Conservation (phyloP, 2,329 filamentous ascomycete genomes). For the Hymenoscyphus fraxineus region DNA sequence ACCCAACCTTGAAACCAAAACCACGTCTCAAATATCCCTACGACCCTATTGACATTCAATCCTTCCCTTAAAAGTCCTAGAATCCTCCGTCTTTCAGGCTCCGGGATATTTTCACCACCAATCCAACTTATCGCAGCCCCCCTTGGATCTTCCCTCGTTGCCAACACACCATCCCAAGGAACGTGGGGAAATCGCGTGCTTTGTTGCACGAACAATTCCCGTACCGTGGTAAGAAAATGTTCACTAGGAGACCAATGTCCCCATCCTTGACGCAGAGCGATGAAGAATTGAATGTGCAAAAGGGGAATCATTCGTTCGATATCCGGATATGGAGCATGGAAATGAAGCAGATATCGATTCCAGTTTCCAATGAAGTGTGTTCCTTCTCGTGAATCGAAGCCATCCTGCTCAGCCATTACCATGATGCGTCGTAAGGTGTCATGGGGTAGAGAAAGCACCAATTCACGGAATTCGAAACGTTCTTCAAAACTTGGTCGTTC, state of each 20-base stretch:
- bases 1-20: background rate
- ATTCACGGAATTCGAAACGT: background rate
- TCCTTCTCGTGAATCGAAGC: background rate
- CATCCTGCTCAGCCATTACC: background rate
- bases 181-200: background rate
- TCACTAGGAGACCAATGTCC: slow-evolving; percentile 6
- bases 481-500: background rate
- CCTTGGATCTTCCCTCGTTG: background rate
- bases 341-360: background rate
- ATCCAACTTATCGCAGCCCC: background rate
- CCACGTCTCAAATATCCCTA: slow-evolving; percentile 5
- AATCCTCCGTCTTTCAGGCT: background rate
- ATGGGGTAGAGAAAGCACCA: background rate
- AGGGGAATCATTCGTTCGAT: background rate
- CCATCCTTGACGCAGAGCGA: slow-evolving; percentile 10
- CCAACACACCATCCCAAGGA: background rate
- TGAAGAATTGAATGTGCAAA: background rate
- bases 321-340: background rate
- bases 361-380: background rate
- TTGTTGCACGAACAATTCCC: background rate
- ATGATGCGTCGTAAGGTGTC: background rate
- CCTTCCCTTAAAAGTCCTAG: background rate
- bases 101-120: background rate
- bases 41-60: background rate
- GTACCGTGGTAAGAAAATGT: background rate